These are phyloP conservation scores for Arabidopsis suecica DNA, from an alignment of 345 rosid species.

Conservation along the genomic window DNA sequence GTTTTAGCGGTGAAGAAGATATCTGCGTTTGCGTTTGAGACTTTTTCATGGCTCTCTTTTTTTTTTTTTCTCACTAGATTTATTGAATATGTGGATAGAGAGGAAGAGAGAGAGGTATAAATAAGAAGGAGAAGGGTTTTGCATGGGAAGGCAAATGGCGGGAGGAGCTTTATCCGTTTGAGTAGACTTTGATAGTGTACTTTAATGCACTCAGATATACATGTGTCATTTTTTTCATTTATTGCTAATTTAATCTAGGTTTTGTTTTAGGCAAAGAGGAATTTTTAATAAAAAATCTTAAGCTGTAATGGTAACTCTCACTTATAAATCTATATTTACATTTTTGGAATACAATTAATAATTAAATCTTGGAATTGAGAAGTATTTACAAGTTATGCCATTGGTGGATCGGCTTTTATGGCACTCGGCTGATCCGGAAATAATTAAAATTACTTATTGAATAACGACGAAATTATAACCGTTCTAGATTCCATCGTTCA, in stretches of 20 bases:
- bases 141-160: slow-evolving; percentile 43
- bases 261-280: too few relatives aligned
- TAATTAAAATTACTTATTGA: too few relatives aligned
- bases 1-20: slow-evolving; percentile 38
- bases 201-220: neutral
- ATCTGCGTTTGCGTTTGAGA: slow-evolving; percentile 20
- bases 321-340: too few relatives aligned
- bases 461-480: too few relatives aligned
- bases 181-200: neutral
- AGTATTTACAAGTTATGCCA: too few relatives aligned
- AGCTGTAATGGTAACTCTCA: too few relatives aligned
- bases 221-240: neutral
- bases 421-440: too few relatives aligned
- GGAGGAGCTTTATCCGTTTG: slow-evolving; percentile 17
- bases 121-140: neutral
- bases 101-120: neutral
- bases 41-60: neutral
- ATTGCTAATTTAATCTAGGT: neutral
- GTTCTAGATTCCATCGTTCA: too few relatives aligned
- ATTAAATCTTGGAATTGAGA: too few relatives aligned
- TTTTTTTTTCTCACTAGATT: neutral
- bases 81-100: neutral
- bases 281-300: too few relatives aligned
- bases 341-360: too few relatives aligned
- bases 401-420: too few relatives aligned